phyloP scores from a whole-genome alignment of 371 early-diverging fungal genomes.

The Blakeslea trispora region DNA sequence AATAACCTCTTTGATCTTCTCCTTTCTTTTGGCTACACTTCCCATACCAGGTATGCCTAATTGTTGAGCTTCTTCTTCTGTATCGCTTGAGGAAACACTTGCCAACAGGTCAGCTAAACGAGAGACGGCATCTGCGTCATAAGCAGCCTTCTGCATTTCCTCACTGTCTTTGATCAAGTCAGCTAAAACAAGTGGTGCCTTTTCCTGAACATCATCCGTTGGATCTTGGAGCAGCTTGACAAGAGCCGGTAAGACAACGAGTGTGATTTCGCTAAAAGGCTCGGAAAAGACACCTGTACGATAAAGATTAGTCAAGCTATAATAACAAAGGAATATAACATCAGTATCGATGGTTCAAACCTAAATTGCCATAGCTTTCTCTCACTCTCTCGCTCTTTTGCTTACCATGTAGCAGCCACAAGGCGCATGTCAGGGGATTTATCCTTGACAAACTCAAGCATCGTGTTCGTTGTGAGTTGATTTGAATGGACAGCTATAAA shows the following conservation, averaged over 20 bases:
- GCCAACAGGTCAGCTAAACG: constrained; percentile 66
- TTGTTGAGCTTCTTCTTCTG: constrained; percentile 35
- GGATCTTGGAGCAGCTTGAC: constrained; percentile 71
- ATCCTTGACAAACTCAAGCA: constrained; percentile 65
- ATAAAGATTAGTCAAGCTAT: constrained; percentile 71
- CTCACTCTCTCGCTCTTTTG: neutral
- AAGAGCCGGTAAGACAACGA: constrained; percentile 73
- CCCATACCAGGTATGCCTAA: constrained; percentile 48
- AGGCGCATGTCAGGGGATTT: constrained; percentile 69
- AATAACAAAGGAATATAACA: constrained; percentile 49
- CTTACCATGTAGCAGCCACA: constrained; percentile 70
- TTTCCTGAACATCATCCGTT: constrained; percentile 61
- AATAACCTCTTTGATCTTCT: constrained; percentile 66
- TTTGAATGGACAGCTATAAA: constrained; percentile 28
- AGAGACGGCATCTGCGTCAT: constrained; percentile 77
- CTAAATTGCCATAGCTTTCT: too few species aligned
- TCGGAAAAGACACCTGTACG: constrained; percentile 64
- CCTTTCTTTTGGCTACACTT: constrained; percentile 58
- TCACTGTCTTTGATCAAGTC: constrained; percentile 76
- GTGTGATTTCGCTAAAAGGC: constrained; percentile 56
- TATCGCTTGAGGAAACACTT: constrained; percentile 39
- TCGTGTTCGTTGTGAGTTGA: constrained; percentile 47
- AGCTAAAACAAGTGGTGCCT: constrained; percentile 73
- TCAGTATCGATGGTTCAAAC: too few species aligned
- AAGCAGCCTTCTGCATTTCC: constrained; percentile 77